Evolutionary conservation across 1,284 basidiomycete species (phyloP), one percentile per base, ranked within the genome.

Genomic region (Coniferiporia weirii): DNA sequence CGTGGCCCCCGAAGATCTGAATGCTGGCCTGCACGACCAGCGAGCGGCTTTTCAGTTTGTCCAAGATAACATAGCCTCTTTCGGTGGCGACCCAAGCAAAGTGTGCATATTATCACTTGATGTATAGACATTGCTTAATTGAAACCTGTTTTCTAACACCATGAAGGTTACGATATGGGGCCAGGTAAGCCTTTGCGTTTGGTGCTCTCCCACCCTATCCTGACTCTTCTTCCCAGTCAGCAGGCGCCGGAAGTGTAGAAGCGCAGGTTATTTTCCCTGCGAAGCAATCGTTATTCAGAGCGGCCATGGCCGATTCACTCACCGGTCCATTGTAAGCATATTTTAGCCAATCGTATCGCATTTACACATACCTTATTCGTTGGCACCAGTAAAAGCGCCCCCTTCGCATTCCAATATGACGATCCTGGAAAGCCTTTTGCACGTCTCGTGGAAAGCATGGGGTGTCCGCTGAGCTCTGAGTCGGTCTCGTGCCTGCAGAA

Each of bases 41-140:
- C 73, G 77, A 5, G 71, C 76, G 13, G 83, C 83, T 0, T 70
- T 89, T 1, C 63, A 70, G 15, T 90, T 86, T 70, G 66, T 89
- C 2, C 80, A 84, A 60, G 67, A 81, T 10, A 85, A 89, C 61
- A 80, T 89, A 35, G 73, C 72, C 0, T 71, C 72, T 0, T 89
- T 90, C 65, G 85, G 86, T 2, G 87, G 87, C 0, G 83, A 88
- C 67, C 76, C 80, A 15, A 63, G 67, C 44, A 84, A 84, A 71
- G 82, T 81, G 60, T 20, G 46, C 5, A 27, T 3, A 27, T 9
- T 19, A 38, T n/a, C 4, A 12, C 38, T 38, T 19, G 12, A 36
- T 40, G 17, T n/a, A 22, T 40, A 17, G 22, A 22, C 27, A 38
- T 3, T 17, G 17, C 32, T 40, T 48, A 20, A 49, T 47, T 9